These are phyloP conservation scores for Rhizopus delemar DNA, from an alignment of 371 early-diverging fungal species.

Conservation along the genomic window DNA sequence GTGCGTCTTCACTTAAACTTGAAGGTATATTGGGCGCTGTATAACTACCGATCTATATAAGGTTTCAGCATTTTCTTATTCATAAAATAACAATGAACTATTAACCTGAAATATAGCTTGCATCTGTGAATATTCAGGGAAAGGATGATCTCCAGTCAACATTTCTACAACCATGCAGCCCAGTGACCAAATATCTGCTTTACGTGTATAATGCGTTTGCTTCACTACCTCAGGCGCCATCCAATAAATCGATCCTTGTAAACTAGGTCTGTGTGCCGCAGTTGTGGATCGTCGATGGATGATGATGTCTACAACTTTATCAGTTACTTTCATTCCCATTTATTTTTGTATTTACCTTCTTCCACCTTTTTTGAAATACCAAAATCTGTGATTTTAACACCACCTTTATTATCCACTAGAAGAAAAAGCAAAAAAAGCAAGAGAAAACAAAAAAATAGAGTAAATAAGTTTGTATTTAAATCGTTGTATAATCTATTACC, in stretches of 20 bases:
- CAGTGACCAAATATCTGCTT: constrained; percentile 87
- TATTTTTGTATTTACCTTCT: constrained; percentile 52
- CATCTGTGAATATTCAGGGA: constrained; percentile 86
- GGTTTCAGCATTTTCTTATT: not conserved
- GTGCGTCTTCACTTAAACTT: constrained; percentile 67
- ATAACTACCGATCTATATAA: constrained; percentile 72
- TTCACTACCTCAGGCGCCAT: constrained; percentile 93
- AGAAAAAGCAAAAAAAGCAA: constrained; percentile 4
- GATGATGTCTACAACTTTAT: constrained; percentile 7
- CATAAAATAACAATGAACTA: not conserved
- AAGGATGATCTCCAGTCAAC: constrained; percentile 95
- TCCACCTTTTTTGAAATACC: constrained; percentile 96
- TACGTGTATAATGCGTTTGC: constrained; percentile 73
- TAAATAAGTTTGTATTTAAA: too few species aligned
- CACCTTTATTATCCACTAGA: constrained; percentile 84
- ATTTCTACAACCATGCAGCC: constrained; percentile 96
- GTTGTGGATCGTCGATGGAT: constrained; percentile 12
- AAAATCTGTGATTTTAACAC: constrained; percentile 98
- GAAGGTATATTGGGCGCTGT: constrained; percentile 80
- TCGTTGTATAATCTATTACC: constrained; percentile 23
- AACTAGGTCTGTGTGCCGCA: constrained; percentile 66
- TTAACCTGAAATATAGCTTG: constrained; percentile 85
- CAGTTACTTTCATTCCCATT: not conserved
- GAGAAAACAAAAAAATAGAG: constrained; percentile 4
- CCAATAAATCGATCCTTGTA: constrained; percentile 86